phyloP scores from a whole-genome alignment of 2,329 filamentous ascomycete genomes.

The Pseudogymnoascus sp. region DNA sequence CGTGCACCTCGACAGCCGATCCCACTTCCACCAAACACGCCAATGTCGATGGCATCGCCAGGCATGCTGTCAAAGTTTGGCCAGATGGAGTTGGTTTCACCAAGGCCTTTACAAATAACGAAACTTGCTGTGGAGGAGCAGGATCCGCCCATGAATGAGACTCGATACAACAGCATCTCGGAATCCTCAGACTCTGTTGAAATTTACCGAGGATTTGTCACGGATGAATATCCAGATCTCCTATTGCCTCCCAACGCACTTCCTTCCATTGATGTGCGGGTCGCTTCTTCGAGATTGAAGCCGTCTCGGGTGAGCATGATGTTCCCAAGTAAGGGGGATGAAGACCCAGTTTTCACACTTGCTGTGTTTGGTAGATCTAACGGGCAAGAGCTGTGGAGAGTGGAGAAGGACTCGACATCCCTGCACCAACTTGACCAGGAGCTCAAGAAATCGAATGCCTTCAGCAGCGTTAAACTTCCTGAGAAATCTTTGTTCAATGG shows the following conservation, averaged over 20 bases:
- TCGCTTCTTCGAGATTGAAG: constrained; percentile 90
- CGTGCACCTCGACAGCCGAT: constrained; percentile 68
- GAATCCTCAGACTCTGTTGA: constrained; percentile 34
- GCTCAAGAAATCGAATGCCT: constrained; percentile 66
- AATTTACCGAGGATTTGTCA: constrained; percentile 72
- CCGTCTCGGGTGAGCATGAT: constrained; percentile 83
- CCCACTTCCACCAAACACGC: constrained; percentile 64
- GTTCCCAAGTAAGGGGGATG: constrained; percentile 72
- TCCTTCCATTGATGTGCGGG: constrained; percentile 75
- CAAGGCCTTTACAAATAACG: constrained; percentile 39
- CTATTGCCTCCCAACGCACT: constrained; percentile 83
- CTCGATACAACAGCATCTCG: constrained; percentile 13
- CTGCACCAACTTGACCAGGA: constrained; percentile 76
- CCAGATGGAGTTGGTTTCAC: constrained; percentile 34
- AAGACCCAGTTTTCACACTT: constrained; percentile 90
- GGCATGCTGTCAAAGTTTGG: constrained; percentile 28
- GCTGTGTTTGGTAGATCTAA: constrained; percentile 75
- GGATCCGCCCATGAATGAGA: constrained; percentile 22
- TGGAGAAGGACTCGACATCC: constrained; percentile 84
- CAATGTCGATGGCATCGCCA: constrained; percentile 53
- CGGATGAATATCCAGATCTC: constrained; percentile 80
- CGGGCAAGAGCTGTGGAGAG: constrained; percentile 77
- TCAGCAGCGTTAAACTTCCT: constrained; percentile 65
- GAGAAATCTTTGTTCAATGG: constrained; percentile 84
- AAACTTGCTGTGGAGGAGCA: constrained; percentile 25